Percentiles rank a stretch among this genome's conserved stretches.
These are phyloP conservation scores for Silene coronaria DNA, from an alignment of 179 eudicot genomes.

Conservation along the genomic window DNA sequence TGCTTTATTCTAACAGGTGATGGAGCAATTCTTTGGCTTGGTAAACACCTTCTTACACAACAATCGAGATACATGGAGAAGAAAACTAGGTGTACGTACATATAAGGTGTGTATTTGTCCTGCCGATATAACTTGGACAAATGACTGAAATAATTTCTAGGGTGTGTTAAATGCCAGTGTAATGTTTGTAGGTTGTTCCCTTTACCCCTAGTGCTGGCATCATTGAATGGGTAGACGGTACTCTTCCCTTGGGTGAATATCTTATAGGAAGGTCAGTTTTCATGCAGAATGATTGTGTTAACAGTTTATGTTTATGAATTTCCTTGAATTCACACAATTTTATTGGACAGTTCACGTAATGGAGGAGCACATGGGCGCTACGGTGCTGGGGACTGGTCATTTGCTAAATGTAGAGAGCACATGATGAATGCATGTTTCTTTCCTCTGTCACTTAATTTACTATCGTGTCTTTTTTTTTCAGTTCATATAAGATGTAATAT, in stretches of 20 bases:
- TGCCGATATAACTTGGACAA: not conserved
- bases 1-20: conserved; percentile 52
- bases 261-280: conserved; percentile 80
- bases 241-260: conserved; percentile 92
- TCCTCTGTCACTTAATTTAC: conserved; percentile 1
- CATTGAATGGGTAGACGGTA: conserved; percentile 96
- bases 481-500: not conserved
- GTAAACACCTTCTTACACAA: conserved; percentile 90
- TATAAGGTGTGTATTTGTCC: conserved; percentile 61
- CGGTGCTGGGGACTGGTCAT: conserved; percentile 89
- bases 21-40: conserved; percentile 97
- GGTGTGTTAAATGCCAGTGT: conserved; percentile 7
- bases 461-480: not conserved
- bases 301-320: conserved; percentile 9
- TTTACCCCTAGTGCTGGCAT: conserved; percentile 99
- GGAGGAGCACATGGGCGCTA: conserved; percentile 99
- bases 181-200: conserved; percentile 72
- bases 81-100: conserved; percentile 80
- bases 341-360: conserved; percentile 58
- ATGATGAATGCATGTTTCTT: conserved; percentile 59
- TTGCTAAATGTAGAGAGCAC: conserved; percentile 84
- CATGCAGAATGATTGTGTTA: not conserved
- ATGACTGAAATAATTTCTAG: conserved; percentile 2
- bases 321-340: conserved; percentile 13
- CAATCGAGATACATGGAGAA: conserved; percentile 83